A percentile compares a stretch with the other conserved stretches of the same genome.
These are phyloP conservation scores for Cercospora sesami DNA, from an alignment of 2,329 filamentous ascomycete genomes.

Conservation along the genomic window DNA sequence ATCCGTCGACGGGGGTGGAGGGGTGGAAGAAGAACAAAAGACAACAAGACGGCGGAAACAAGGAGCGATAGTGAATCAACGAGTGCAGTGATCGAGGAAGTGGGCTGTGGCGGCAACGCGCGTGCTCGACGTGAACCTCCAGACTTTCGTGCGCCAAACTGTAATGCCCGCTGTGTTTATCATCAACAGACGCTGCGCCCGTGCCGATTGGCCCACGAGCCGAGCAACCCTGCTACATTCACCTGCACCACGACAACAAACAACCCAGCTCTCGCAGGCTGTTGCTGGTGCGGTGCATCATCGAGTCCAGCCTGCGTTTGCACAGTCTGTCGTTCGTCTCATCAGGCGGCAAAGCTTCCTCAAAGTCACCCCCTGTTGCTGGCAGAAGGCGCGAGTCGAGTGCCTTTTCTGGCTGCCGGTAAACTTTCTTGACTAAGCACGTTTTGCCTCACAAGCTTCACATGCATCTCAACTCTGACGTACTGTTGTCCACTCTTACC, in stretches of 20 bases:
- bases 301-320: not conserved
- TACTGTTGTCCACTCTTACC: not conserved
- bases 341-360: not conserved
- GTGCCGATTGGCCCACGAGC: not conserved
- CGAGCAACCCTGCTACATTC: not conserved
- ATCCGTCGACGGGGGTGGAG: not conserved
- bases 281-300: not conserved
- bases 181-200: not conserved
- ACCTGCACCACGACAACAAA: not conserved
- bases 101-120: not conserved
- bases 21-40: not conserved
- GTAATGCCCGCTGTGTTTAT: not conserved
- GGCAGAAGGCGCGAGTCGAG: not conserved
- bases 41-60: not conserved
- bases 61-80: not conserved
- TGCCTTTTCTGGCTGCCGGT: not conserved
- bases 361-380: not conserved
- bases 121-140: conserved; percentile 2
- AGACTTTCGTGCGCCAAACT: not conserved
- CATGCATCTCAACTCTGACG: conserved; percentile 3
- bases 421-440: not conserved
- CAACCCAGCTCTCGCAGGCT: not conserved
- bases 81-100: not conserved
- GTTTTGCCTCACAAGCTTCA: not conserved
- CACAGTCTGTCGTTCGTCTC: not conserved